These are phyloP conservation scores for Puccinia hordei DNA, from an alignment of 1,284 basidiomycete species.

Conservation along the genomic window DNA sequence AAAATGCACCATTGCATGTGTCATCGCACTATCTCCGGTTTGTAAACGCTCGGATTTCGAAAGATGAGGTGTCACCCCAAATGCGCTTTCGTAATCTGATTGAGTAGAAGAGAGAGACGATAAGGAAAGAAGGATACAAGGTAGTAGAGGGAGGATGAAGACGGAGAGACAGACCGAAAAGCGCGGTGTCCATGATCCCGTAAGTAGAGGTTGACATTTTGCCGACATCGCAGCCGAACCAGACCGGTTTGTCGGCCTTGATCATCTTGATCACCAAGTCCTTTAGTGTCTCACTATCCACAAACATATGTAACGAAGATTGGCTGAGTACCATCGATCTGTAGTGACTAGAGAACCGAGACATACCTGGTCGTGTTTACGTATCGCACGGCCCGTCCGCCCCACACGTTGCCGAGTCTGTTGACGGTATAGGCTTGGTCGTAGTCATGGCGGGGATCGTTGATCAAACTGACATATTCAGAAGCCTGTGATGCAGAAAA, in stretches of 20 bases:
- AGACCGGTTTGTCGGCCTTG: constrained; percentile 85
- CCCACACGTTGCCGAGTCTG: constrained; percentile 88
- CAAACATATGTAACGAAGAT: not conserved
- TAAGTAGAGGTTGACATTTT: constrained; percentile 58
- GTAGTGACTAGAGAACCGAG: constrained; percentile 59
- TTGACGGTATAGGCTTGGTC: constrained; percentile 87
- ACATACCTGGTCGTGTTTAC: constrained; percentile 80
- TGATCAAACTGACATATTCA: constrained; percentile 85
- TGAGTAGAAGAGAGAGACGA: not conserved
- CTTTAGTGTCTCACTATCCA: constrained; percentile 18
- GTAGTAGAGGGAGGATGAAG: not conserved
- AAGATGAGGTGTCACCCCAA: constrained; percentile 66
- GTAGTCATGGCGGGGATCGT: constrained; percentile 85
- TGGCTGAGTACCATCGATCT: not conserved
- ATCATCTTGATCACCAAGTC: constrained; percentile 64
- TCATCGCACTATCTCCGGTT: constrained; percentile 81
- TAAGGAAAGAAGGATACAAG: not conserved
- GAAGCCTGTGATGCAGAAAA: constrained; percentile 44
- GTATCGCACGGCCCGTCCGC: constrained; percentile 77
- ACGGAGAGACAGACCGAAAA: constrained; percentile 66
- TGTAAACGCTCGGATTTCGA: constrained; percentile 82
- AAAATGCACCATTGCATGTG: constrained; percentile 69
- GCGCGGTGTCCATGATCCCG: constrained; percentile 81
- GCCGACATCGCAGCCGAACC: constrained; percentile 70
- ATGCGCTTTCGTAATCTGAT: constrained; percentile 58